Base-by-base conservation (phyloP, 176 grass and related monocot genomes). In the Paspalum vaginatum region DNA sequence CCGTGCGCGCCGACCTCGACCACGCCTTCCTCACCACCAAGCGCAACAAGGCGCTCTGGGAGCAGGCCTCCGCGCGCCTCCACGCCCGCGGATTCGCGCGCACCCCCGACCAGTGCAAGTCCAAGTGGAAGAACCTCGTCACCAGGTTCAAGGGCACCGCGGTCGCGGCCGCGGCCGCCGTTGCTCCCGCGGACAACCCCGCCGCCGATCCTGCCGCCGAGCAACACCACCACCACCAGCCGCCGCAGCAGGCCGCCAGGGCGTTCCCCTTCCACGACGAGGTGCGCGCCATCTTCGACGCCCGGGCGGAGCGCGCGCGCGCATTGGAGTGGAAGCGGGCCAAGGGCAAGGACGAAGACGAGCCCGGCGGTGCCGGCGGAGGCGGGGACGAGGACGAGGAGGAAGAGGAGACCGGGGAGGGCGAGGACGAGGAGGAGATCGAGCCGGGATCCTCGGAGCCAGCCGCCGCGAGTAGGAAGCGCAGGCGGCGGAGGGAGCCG, bases 51-150 rank as follows among this genome's bases (percentile, higher is more conserved):
- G 92, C 88, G 6, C 91, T 99, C 56, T 99, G 96, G 96, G 96
- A 99, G 40, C 81, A 90, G 25, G 86, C 87, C 57, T 79, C 96
- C 18, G 54, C 81, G 7, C 50, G 87, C 60, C 96, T 99, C 49
- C 82, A 56, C 18, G 83, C 43, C 26, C 91, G 82, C 20, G 92
- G 96, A 2, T 99, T 99, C 84, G 11, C 49, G 5, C 88, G 96
- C 67, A 95, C 96, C 2, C 88, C 96, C 5, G 96, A 95, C 46
- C 96, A 99, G 93, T 99, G 96, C 88, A 99, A 99, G 88, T 99
- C 96, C 83, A 99, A 99, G 90, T 99, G 96, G 96, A 99, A 99
- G 79, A 99, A 99, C 68, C 96, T 99, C 55, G 90, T 99, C 67
- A 93, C 96, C 26, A 50, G 96, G 59, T 99, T 88, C 77, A 99